These are phyloP conservation scores for Phytophthora syringae DNA, from an alignment of 352 stramenopile genomes.

Conservation along the genomic window DNA sequence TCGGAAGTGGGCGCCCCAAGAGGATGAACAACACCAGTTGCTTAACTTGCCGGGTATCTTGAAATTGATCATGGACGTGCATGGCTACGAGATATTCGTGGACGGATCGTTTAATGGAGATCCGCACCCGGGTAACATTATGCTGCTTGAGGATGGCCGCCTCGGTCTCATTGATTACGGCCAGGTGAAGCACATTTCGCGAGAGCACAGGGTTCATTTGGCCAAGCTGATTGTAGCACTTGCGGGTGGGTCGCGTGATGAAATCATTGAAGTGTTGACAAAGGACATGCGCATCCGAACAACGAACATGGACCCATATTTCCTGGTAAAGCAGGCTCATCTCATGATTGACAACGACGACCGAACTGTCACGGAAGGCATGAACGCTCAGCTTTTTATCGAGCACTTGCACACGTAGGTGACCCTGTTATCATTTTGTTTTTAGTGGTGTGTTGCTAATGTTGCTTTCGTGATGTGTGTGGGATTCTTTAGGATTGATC, in stretches of 20 bases:
- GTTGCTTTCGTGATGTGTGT: slow-evolving; percentile 1
- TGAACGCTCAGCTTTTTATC: slow-evolving; percentile 88
- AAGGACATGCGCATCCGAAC: slow-evolving; percentile 82
- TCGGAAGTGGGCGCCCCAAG: slow-evolving; percentile 39
- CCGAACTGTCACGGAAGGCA: slow-evolving; percentile 75
- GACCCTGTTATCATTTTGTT: neutral
- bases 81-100: slow-evolving; percentile 93
- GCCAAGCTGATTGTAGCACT: no score
- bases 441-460: slow-evolving; percentile 6
- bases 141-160: slow-evolving; percentile 89
- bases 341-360: slow-evolving; percentile 92
- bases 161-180: slow-evolving; percentile 94
- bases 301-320: slow-evolving; percentile 81
- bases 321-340: slow-evolving; percentile 82
- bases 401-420: slow-evolving; percentile 85
- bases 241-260: no score
- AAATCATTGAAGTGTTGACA: slow-evolving; percentile 78
- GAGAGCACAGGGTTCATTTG: slow-evolving; percentile 69
- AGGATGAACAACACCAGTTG: slow-evolving; percentile 57
- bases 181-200: slow-evolving; percentile 89
- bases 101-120: slow-evolving; percentile 94
- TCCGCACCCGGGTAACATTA: slow-evolving; percentile 91
- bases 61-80: slow-evolving; percentile 89
- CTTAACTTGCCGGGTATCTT: slow-evolving; percentile 87
- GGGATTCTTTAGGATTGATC: slow-evolving; percentile 78